Percentiles rank a stretch among this genome's conserved stretches.
phyloP scores from a whole-genome alignment of 805 yeast species.

The Teunomyces panamensis region DNA sequence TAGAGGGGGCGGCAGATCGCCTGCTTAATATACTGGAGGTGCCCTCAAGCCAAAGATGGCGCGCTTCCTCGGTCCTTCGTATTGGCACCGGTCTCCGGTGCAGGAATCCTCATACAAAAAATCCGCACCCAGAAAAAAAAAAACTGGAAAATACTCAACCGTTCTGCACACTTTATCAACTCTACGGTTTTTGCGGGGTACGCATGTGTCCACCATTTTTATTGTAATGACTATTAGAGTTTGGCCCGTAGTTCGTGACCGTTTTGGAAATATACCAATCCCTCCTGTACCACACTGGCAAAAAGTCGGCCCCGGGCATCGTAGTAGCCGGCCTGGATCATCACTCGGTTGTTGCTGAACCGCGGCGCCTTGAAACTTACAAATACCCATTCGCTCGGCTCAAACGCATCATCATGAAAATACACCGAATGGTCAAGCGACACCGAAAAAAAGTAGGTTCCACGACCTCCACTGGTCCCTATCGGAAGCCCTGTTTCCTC shows the following conservation, averaged over 20 bases:
- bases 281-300: conserved; percentile 35
- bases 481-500: conserved; percentile 9
- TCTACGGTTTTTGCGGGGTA: neutral
- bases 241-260: conserved; percentile 19
- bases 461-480: conserved; percentile 19
- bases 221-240: conserved; percentile 7
- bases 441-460: conserved; percentile 27
- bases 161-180: neutral
- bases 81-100: no score
- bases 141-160: no score
- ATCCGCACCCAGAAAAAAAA: no score
- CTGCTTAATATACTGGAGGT: no score
- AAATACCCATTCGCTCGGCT: conserved; percentile 31
- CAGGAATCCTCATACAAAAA: no score
- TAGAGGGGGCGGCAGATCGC: no score
- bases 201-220: neutral
- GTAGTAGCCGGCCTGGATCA: conserved; percentile 29
- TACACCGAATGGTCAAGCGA: conserved; percentile 34
- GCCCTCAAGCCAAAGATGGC: no score
- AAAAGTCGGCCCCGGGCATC: conserved; percentile 25
- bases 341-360: conserved; percentile 28
- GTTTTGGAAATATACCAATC: conserved; percentile 25
- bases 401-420: conserved; percentile 35
- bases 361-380: conserved; percentile 28
- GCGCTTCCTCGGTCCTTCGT: no score